These are phyloP conservation scores for Emergomyces pasteurianus DNA, from an alignment of 2,329 filamentous ascomycete genomes.

Conservation along the genomic window DNA sequence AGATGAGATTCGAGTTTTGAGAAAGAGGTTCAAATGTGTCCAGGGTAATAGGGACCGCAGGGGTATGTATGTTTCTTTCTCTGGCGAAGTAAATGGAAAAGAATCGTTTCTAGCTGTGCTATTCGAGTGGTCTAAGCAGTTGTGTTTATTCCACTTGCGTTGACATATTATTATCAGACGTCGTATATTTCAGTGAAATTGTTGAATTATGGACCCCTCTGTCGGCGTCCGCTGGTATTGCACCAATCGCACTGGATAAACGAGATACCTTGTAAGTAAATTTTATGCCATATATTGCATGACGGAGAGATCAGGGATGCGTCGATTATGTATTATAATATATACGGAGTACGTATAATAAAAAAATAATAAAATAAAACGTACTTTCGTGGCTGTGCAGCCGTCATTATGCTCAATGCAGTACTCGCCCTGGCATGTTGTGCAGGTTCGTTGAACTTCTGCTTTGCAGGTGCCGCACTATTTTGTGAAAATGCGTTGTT, in stretches of 20 bases:
- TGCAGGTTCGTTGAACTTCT: constrained; percentile 58
- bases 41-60: too few species aligned
- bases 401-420: constrained; percentile 76
- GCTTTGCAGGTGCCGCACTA: constrained; percentile 67
- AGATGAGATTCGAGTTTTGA: too few species aligned
- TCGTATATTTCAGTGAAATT: background rate
- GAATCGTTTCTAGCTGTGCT: too few species aligned
- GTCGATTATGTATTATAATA: background rate
- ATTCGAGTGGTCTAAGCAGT: background rate
- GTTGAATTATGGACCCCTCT: background rate
- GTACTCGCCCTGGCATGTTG: constrained; percentile 64
- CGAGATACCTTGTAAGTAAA: background rate
- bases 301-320: too few species aligned
- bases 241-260: constrained; percentile 31
- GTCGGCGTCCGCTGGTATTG: constrained; percentile 20
- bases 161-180: too few species aligned
- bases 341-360: background rate
- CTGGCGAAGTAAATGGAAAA: too few species aligned
- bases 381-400: constrained; percentile 50
- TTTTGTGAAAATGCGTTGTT: background rate
- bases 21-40: too few species aligned
- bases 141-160: background rate
- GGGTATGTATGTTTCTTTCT: too few species aligned
- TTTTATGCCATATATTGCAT: background rate
- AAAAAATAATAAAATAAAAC: constrained; percentile 2